Conservation (phyloP, 192 early-diverging fungal genomes). For the Neocallimastix lanati region DNA sequence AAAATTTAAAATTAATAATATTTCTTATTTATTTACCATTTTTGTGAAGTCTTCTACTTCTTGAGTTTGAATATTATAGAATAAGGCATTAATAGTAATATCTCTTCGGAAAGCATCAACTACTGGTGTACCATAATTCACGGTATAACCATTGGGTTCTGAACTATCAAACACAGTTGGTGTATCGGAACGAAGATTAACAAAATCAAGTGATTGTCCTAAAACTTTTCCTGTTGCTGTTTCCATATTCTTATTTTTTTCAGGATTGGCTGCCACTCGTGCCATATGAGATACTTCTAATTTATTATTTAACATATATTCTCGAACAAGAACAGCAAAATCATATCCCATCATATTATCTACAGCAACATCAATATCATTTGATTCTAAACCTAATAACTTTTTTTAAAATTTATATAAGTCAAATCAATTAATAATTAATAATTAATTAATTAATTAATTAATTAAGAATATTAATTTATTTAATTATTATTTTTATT, state of each 20-base stretch:
- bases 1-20: too few species aligned
- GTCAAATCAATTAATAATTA: too few species aligned
- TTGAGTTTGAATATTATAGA: conserved; percentile 81
- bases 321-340: conserved; percentile 59
- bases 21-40: conserved; percentile 5
- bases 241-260: conserved; percentile 91
- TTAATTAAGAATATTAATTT: too few species aligned
- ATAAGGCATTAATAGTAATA: conserved; percentile 91
- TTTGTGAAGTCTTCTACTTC: conserved; percentile 75
- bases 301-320: conserved; percentile 19
- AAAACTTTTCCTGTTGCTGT: conserved; percentile 79
- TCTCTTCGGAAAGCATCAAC: conserved; percentile 90
- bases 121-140: conserved; percentile 67
- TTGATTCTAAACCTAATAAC: conserved; percentile 65
- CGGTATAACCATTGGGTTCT: conserved; percentile 6
- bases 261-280: conserved; percentile 81
- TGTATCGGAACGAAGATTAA: conserved; percentile 79
- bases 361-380: conserved; percentile 91
- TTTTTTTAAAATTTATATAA: conserved; percentile 9
- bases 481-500: too few species aligned
- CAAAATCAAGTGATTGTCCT: conserved; percentile 74
- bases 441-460: too few species aligned
- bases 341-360: conserved; percentile 85
- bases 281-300: conserved; percentile 24
- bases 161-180: conserved; percentile 24